A percentile compares a stretch with the other conserved stretches of the same genome.
Conservation (phyloP, 2,329 filamentous ascomycete species). For the Fusarium sp. region DNA sequence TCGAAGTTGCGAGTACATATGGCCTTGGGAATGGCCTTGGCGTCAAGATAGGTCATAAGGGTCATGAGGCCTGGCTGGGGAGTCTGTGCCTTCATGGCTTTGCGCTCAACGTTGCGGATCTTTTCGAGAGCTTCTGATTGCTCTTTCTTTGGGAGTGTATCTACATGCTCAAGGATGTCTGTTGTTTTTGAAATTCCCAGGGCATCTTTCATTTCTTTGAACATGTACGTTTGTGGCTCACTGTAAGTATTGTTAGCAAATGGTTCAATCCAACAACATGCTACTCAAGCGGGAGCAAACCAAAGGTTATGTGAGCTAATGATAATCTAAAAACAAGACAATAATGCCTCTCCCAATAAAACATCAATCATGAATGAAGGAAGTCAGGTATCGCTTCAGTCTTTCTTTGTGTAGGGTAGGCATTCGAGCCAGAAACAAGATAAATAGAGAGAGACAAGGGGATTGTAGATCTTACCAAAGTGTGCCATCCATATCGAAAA, state of each 20-base stretch:
- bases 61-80: constrained; percentile 83
- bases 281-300: not conserved
- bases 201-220: constrained; percentile 82
- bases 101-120: constrained; percentile 83
- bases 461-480: constrained; percentile 75
- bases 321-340: not conserved
- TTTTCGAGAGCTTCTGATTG: constrained; percentile 76
- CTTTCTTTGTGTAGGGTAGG: constrained; percentile 24
- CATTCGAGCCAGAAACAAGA: not conserved
- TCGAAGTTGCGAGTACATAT: constrained; percentile 98
- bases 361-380: not conserved
- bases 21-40: constrained; percentile 75
- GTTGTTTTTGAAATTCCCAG: constrained; percentile 77
- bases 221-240: constrained; percentile 96
- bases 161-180: constrained; percentile 93
- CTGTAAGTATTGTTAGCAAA: constrained; percentile 59
- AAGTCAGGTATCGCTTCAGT: not conserved
- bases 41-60: constrained; percentile 87
- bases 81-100: constrained; percentile 82
- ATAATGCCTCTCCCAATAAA: not conserved
- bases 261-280: not conserved
- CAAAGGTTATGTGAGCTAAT: not conserved
- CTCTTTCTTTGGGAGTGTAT: constrained; percentile 72
- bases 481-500: constrained; percentile 97
- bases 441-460: not conserved